Base-by-base conservation (phyloP, 345 rosid species). In the Salix brachista region DNA sequence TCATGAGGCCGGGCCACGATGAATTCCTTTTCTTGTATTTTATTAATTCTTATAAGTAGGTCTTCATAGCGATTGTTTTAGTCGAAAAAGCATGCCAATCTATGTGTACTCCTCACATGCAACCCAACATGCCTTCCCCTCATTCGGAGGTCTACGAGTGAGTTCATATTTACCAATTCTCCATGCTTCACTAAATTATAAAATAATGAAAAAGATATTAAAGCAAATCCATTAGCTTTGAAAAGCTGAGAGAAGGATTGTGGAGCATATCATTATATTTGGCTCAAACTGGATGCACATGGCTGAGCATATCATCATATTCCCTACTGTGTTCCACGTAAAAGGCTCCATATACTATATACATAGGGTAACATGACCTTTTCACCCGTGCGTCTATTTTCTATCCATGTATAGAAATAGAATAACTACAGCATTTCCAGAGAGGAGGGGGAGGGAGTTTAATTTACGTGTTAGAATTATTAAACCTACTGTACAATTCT, bases 41-140 rank as follows among this genome's bases (percentile, higher is more conserved):
- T 66, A 30, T 16, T 66, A 36, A 58, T 58, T 23, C 3, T 58
- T 8, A 26, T 41, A 66, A 74, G 72, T 82, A 80, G 85, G 84
- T 82, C 75, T 75, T 86, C 71, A 56, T 78, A 78, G 84, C 70
- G 74, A 52, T 84, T 83, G 83, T 83, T 82, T 80, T 69, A 67
- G 76, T 85, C 85, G 81, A 85, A 76, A 82, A 82, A 83, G 81
- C 73, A 73, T 72, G 85, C 79, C 82, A 76, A 81, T 73, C 79
- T 78, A 83, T 74, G 17, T 86, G 79, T 78, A 77, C 77, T 67
- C 91, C 13, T 67, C 91, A 88, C 91, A 88, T 88, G 91, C 88
- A 79, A 69, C 88, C 87, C 89, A 88, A 86, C 86, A 76, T 28
- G 32, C 19, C 60, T 71, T 65, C 28, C 68, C 46, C 65, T 73